Percentiles rank a stretch among this genome's conserved stretches.
phyloP scores from a whole-genome alignment of 192 early-diverging fungal species.

The Dissophora ornata region DNA sequence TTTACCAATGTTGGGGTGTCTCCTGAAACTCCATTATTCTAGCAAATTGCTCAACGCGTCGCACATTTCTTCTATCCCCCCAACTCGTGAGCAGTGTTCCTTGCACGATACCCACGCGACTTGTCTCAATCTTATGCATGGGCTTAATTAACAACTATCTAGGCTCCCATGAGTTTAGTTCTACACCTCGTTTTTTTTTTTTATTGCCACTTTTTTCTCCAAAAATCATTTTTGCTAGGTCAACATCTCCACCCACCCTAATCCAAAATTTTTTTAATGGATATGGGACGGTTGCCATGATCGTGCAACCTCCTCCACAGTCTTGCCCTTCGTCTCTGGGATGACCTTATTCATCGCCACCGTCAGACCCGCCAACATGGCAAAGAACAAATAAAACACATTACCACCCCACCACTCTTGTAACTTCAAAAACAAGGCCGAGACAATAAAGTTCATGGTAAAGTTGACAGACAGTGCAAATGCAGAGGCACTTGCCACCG shows the following conservation, averaged over 20 bases:
- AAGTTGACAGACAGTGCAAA: constrained; percentile 74
- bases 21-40: no score
- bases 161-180: no score
- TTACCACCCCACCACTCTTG: constrained; percentile 64
- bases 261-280: constrained; percentile 21
- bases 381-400: constrained; percentile 75
- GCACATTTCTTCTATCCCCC: no score
- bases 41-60: no score
- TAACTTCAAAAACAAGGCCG: constrained; percentile 68
- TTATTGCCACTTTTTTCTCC: neutral
- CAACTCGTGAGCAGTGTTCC: no score
- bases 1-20: no score
- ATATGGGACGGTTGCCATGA: constrained; percentile 48
- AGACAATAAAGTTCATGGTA: constrained; percentile 73
- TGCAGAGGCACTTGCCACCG: constrained; percentile 71
- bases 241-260: no score
- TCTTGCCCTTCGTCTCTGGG: constrained; percentile 79
- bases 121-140: no score
- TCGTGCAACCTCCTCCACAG: constrained; percentile 62
- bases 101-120: no score
- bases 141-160: no score
- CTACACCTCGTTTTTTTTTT: neutral
- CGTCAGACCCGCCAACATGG: constrained; percentile 48
- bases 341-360: constrained; percentile 64
- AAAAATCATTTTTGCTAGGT: no score